phyloP scores from a whole-genome alignment of 2,329 filamentous ascomycete species.

The Diatrype stigma region DNA sequence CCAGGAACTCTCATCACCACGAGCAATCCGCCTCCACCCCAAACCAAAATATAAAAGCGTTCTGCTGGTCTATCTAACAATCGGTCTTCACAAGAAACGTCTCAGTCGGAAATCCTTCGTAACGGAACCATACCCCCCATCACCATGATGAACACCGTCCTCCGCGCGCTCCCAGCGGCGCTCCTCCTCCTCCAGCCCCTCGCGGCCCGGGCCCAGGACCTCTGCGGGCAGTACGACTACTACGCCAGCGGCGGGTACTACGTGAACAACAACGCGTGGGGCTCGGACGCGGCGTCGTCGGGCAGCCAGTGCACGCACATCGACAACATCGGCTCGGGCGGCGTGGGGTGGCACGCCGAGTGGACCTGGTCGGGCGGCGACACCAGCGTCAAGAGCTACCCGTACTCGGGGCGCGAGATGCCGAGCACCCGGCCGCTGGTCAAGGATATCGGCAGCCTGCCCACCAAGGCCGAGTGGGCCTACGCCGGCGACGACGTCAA shows the following conservation, averaged over 20 bases:
- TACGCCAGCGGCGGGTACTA: conserved; percentile 27
- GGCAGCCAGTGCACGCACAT: conserved; percentile 40
- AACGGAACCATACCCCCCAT: too few relatives aligned
- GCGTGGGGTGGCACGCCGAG: conserved; percentile 35
- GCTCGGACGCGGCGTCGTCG: conserved; percentile 28
- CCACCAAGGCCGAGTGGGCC: conserved; percentile 31
- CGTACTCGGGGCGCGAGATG: conserved; percentile 35
- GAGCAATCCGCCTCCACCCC: too few relatives aligned
- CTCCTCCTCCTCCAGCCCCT: not conserved
- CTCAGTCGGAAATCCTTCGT: too few relatives aligned
- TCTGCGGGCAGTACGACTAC: conserved; percentile 27
- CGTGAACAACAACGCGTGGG: conserved; percentile 42
- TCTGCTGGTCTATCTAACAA: too few relatives aligned
- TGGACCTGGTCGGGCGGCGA: conserved; percentile 38
- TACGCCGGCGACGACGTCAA: conserved; percentile 47
- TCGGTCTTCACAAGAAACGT: too few relatives aligned
- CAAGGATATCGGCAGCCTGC: conserved; percentile 29
- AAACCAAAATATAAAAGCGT: too few relatives aligned
- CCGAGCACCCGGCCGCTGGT: conserved; percentile 23
- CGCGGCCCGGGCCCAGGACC: conserved; percentile 1
- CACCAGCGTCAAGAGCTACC: conserved; percentile 40
- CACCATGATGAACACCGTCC: not conserved
- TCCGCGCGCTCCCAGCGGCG: not conserved
- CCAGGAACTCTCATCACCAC: too few relatives aligned
- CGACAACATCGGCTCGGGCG: conserved; percentile 28